phyloP scores from a whole-genome alignment of 2,329 filamentous ascomycete genomes.

The Ceratocystis alfenasii region DNA sequence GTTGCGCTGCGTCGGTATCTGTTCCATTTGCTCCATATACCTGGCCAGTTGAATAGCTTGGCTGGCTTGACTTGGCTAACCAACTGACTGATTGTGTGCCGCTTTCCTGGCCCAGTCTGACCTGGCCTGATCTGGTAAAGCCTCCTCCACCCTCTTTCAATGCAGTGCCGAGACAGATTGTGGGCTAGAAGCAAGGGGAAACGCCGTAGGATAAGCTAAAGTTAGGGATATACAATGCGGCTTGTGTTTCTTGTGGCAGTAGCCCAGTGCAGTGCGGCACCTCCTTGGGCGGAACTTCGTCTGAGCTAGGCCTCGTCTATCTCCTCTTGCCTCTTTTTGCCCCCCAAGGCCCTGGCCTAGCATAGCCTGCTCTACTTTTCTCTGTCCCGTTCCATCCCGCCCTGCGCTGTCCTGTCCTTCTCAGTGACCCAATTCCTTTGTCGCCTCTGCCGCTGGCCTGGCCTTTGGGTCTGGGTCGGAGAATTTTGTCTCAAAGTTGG shows the following conservation, averaged over 20 bases:
- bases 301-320: too few relatives aligned
- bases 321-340: too few relatives aligned
- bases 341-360: too few relatives aligned
- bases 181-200: not conserved
- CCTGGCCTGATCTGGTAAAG: not conserved
- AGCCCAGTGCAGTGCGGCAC: too few relatives aligned
- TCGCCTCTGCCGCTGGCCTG: not conserved
- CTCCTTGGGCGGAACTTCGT: too few relatives aligned
- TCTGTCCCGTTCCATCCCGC: too few relatives aligned
- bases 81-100: not conserved
- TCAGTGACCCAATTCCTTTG: not conserved
- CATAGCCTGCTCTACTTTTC: too few relatives aligned
- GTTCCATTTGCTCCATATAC: too few relatives aligned
- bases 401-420: not conserved
- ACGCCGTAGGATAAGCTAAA: not conserved
- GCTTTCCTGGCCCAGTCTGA: not conserved
- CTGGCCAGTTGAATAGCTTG: too few relatives aligned
- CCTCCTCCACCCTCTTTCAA: not conserved
- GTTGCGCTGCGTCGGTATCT: constrained; percentile 1
- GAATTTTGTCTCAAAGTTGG: constrained; percentile 11
- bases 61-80: not conserved
- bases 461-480: not conserved
- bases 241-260: not conserved
- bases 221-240: not conserved
- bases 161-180: constrained; percentile 2